Conservation (phyloP, 805 yeast genomes). For the Yueomyces sp. region DNA sequence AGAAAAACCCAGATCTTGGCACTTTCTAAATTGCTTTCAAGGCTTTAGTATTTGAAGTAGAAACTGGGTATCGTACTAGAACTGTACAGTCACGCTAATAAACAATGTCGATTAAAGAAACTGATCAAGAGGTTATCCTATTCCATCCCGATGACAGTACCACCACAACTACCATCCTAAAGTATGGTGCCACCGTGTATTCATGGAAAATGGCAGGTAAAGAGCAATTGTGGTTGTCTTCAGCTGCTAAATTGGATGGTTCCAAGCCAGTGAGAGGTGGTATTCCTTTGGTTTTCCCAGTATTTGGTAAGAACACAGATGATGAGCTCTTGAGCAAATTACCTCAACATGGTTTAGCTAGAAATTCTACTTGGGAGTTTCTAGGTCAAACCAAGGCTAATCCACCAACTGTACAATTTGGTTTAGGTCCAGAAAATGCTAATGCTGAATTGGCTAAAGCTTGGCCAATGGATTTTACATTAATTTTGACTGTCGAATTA, state of each 20-base stretch:
- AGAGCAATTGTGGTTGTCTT: constrained; percentile 76
- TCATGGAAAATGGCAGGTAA: constrained; percentile 65
- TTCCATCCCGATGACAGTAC: constrained; percentile 38
- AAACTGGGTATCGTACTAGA: neutral
- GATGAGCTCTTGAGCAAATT: constrained; percentile 46
- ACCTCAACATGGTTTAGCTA: constrained; percentile 96
- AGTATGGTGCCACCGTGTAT: constrained; percentile 77
- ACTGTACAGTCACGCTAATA: too few species aligned
- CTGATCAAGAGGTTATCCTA: constrained; percentile 47
- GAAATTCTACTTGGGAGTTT: constrained; percentile 86
- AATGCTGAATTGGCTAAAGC: constrained; percentile 51
- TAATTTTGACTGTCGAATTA: constrained; percentile 56
- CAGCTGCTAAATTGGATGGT: constrained; percentile 79
- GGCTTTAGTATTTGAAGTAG: neutral
- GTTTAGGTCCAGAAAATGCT: constrained; percentile 75
- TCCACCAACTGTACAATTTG: constrained; percentile 81
- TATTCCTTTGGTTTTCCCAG: constrained; percentile 91
- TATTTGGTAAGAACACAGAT: constrained; percentile 60
- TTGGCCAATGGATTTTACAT: constrained; percentile 57
- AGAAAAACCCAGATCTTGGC: neutral
- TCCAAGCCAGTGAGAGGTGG: constrained; percentile 95
- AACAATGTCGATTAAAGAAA: constrained; percentile 53
- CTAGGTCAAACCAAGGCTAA: constrained; percentile 64
- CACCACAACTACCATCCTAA: constrained; percentile 55
- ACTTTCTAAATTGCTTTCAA: neutral